Base-by-base conservation (phyloP, 345 rosid species). In the Salix brachista region DNA sequence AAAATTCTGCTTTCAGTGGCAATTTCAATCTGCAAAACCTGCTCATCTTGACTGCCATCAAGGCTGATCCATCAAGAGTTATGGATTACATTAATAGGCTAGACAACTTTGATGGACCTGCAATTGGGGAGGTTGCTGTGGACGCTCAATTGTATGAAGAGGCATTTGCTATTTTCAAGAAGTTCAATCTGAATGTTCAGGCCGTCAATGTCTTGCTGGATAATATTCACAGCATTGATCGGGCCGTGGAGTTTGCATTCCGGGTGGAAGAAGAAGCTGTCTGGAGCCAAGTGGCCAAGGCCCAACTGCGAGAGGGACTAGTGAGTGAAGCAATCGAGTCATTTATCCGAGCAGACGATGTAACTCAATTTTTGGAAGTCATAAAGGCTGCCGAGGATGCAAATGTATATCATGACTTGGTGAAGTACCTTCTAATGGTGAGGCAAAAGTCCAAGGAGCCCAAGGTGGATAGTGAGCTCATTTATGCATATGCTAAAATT, bases 201-300 rank as follows among this genome's bases (percentile, higher is more conserved):
- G 93, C 96, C 32, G 96, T 87, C 78, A 84, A 86, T 73, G 96
- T 91, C 54, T 78, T 91, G 72, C 77, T 91, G 80, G 96, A 91
- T 81, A 88, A 90, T 36, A 82, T 91, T 71, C 85, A 61, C 69
- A 91, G 92, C 86, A 85, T 91, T 73, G 96, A 91, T 25, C 89
- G 96, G 60, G 97, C 98, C 19, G 98, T 91, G 77, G 98, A 94
- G 84, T 94, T 94, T 84, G 97, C 98, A 39, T 94, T 91, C 87
- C 88, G 98, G 58, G 98, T 94, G 14, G 98, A 94, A 86, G 98
- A 94, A 82, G 98, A 94, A 82, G 86, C 95, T 77, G 98, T 94
- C 67, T 94, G 98, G 98, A 92, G 92, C 83, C 97, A 90, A 87
- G 98, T 94, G 36, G 98, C 94, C 2, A 91, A 90, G 84, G 97